Percentiles rank a stretch among this genome's conserved stretches.
Evolutionary conservation across 257 asterid species (phyloP).

Genomic region (Nicotiana attenuata): DNA sequence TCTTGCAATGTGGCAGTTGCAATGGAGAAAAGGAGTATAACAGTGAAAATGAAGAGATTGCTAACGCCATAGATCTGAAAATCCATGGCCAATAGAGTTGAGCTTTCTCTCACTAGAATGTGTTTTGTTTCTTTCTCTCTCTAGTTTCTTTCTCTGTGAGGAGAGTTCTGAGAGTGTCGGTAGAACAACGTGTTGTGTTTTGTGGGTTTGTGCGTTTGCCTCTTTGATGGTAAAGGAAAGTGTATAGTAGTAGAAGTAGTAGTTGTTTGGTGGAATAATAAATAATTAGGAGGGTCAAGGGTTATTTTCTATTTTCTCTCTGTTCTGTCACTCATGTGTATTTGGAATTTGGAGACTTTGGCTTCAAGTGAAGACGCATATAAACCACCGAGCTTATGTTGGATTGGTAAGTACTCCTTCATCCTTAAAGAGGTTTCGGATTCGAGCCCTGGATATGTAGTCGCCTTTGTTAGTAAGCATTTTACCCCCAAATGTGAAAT

Average conservation of each 20-base stretch:
- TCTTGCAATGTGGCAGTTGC: conserved; percentile 49
- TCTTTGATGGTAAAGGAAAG: neutral
- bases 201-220: too few relatives aligned
- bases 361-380: neutral
- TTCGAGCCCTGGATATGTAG: too few relatives aligned
- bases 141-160: neutral
- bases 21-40: neutral
- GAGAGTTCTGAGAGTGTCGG: neutral
- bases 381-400: too few relatives aligned
- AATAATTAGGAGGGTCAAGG: conserved; percentile 18
- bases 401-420: too few relatives aligned
- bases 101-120: neutral
- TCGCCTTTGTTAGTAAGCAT: too few relatives aligned
- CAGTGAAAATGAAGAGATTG: neutral
- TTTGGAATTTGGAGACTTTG: conserved; percentile 9
- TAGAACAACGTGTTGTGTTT: neutral
- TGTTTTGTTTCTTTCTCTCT: conserved; percentile 1
- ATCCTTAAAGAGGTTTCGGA: too few relatives aligned
- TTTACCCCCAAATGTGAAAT: too few relatives aligned
- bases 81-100: conserved; percentile 51
- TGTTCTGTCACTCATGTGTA: conserved; percentile 5
- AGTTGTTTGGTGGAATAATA: conserved; percentile 57
- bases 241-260: neutral
- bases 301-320: neutral
- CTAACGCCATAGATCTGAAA: conserved; percentile 72